A percentile compares a stretch with the other conserved stretches of the same genome.
These are phyloP conservation scores for Moesziomyces antarcticus DNA, from an alignment of 1,284 basidiomycete species.

Conservation along the genomic window DNA sequence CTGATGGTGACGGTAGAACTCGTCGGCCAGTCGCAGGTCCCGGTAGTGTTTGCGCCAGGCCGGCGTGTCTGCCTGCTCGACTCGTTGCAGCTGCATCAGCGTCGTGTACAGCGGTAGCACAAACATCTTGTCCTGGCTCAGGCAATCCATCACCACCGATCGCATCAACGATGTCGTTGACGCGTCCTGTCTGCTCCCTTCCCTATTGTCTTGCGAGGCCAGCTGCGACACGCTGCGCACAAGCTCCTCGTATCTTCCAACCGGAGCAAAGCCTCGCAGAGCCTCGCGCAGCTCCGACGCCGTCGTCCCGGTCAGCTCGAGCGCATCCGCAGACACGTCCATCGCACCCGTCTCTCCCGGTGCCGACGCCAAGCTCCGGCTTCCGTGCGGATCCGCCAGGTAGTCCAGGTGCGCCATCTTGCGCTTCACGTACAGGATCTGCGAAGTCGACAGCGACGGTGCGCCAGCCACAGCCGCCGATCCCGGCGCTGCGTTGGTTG, in stretches of 20 bases:
- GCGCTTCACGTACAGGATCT: slow-evolving; percentile 78
- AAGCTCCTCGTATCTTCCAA: slow-evolving; percentile 70
- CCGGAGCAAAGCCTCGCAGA: slow-evolving; percentile 83
- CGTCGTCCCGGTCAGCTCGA: slow-evolving; percentile 15
- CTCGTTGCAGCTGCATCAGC: slow-evolving; percentile 12
- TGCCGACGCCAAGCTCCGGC: slow-evolving; percentile 76
- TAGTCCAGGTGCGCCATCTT: slow-evolving; percentile 92
- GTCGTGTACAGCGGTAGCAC: slow-evolving; percentile 23
- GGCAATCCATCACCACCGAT: slow-evolving; percentile 83
- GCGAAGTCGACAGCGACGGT: slow-evolving; percentile 15
- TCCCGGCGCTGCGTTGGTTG: neutral
- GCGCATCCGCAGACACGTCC: slow-evolving; percentile 13
- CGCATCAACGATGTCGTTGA: slow-evolving; percentile 75
- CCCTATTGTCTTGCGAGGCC: neutral
- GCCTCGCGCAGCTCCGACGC: slow-evolving; percentile 80
- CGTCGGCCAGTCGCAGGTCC: slow-evolving; percentile 31
- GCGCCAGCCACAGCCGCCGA: slow-evolving; percentile 1
- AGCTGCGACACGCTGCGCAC: slow-evolving; percentile 42
- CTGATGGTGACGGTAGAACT: slow-evolving; percentile 21
- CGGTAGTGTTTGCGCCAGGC: slow-evolving; percentile 13
- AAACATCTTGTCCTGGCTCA: slow-evolving; percentile 80
- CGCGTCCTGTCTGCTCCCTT: neutral
- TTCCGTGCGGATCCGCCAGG: slow-evolving; percentile 89
- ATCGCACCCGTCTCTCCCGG: slow-evolving; percentile 21
- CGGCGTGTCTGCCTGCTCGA: neutral